Base-by-base conservation (phyloP, 140 eudicot species). In the Flaveria floridana region DNA sequence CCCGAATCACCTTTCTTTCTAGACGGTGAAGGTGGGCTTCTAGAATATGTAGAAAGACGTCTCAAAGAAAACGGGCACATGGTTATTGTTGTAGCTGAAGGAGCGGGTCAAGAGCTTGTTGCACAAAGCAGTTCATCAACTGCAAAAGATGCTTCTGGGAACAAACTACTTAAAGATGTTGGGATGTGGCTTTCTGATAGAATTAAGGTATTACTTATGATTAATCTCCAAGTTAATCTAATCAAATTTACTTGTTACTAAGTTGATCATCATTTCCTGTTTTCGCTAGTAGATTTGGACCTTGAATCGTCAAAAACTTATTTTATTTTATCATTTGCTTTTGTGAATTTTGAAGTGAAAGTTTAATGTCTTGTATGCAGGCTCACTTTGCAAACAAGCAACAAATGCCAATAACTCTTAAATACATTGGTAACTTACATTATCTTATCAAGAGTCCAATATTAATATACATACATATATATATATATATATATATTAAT, bases 11-110 rank as follows among this genome's bases (percentile, higher is more conserved):
- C 98, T 19, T 92, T 92, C 77, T 89, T 79, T 74, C 87, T 92
- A 39, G 95, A 87, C 58, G 96, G 98, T 52, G 80, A 85, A 74
- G 96, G 97, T 20, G 97, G 97, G 57, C 96, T 92, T 50, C 77
- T 82, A 52, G 90, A 87, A 70, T 87, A 74, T 61, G 82, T 86
- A 46, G 96, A 87, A 76, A 87, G 80, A 81, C 85, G 90, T 25
- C 89, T 92, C 46, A 92, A 92, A 71, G 98, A 92, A 83, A 88
- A 84, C 59, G 98, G 98, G 21, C 98, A 92, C 87, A 92, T 89
- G 98, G 96, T 92, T 71, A 86, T 92, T 70, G 98, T 92, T 64
- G 84, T 92, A 39, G 97, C 97, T 72, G 97, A 91, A 86, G 97
- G 97, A 55, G 97, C 97, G 1, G 97, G 96, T 65, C 96, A 92